Percentiles rank a stretch among this genome's conserved stretches.
These are phyloP conservation scores for Colletotrichum tropicicola DNA, from an alignment of 2,329 filamentous ascomycete species.

Conservation along the genomic window DNA sequence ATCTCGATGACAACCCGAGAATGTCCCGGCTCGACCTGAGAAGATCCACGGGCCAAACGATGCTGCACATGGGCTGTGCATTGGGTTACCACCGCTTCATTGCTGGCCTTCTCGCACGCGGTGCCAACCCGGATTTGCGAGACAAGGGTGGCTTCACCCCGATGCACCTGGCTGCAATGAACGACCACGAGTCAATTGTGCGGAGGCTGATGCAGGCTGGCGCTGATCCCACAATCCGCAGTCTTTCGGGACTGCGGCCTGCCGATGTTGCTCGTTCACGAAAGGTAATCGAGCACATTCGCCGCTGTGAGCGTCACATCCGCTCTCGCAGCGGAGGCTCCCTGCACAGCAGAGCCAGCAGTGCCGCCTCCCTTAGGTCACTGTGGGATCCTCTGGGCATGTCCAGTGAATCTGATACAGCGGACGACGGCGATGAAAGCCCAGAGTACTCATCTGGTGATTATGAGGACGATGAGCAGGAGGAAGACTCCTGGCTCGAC, in stretches of 20 bases:
- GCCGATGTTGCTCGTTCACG: slow-evolving; percentile 75
- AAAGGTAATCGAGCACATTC: slow-evolving; percentile 70
- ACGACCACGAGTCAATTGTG: slow-evolving; percentile 79
- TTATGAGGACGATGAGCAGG: slow-evolving; percentile 52
- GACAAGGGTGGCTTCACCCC: slow-evolving; percentile 85
- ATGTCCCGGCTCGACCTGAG: slow-evolving; percentile 73
- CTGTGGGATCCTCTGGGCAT: slow-evolving; percentile 67
- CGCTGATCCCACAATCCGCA: slow-evolving; percentile 76
- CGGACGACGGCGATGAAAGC: slow-evolving; percentile 50
- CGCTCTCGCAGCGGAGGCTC: slow-evolving; percentile 74
- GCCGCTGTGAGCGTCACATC: slow-evolving; percentile 67
- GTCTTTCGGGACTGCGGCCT: slow-evolving; percentile 74
- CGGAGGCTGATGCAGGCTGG: slow-evolving; percentile 77
- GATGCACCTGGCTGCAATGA: slow-evolving; percentile 82
- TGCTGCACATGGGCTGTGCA: slow-evolving; percentile 82
- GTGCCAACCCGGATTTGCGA: slow-evolving; percentile 78
- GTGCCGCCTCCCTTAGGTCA: slow-evolving; percentile 72
- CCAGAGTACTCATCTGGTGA: slow-evolving; percentile 56
- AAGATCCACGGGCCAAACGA: slow-evolving; percentile 75
- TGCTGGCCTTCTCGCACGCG: slow-evolving; percentile 78
- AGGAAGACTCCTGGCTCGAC: slow-evolving; percentile 48
- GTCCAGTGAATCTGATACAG: slow-evolving; percentile 51
- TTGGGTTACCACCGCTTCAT: slow-evolving; percentile 80
- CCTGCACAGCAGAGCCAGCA: slow-evolving; percentile 69
- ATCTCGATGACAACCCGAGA: slow-evolving; percentile 77